Percentiles rank a stretch among this genome's conserved stretches.
phyloP scores from a whole-genome alignment of 805 yeast species.

The Wickerhamomyces mucosus region DNA sequence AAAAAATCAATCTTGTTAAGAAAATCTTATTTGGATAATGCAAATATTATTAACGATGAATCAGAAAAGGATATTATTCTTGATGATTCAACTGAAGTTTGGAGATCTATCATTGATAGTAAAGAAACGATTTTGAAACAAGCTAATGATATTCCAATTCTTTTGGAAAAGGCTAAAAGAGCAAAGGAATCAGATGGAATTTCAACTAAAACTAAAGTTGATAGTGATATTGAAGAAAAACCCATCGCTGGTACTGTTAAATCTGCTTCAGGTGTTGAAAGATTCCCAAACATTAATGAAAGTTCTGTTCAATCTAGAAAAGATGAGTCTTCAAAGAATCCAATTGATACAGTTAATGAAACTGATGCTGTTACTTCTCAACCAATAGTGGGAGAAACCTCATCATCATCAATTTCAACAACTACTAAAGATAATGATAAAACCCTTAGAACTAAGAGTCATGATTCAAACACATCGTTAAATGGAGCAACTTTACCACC shows the following conservation, averaged over 20 bases:
- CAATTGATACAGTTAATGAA: no score
- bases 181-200: no score
- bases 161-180: constrained; percentile 1
- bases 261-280: constrained; percentile 18
- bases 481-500: constrained; percentile 8
- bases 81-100: constrained; percentile 11
- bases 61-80: constrained; percentile 2
- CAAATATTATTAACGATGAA: background rate
- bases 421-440: no score
- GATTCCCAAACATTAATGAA: background rate
- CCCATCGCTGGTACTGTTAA: constrained; percentile 4
- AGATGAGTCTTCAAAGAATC: no score
- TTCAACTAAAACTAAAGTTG: constrained; percentile 1
- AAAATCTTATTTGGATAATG: background rate
- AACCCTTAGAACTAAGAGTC: no score
- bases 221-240: constrained; percentile 1
- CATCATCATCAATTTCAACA: no score
- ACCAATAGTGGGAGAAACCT: no score
- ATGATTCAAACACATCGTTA: no score
- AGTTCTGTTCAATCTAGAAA: background rate
- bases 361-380: no score
- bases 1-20: background rate
- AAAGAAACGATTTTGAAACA: constrained; percentile 10
- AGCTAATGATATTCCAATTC: constrained; percentile 2
- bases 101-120: constrained; percentile 3